Percentiles rank a stretch among this genome's conserved stretches.
Conservation (phyloP, 495 filamentous ascomycete species). For the Tuber umbilicatum region DNA sequence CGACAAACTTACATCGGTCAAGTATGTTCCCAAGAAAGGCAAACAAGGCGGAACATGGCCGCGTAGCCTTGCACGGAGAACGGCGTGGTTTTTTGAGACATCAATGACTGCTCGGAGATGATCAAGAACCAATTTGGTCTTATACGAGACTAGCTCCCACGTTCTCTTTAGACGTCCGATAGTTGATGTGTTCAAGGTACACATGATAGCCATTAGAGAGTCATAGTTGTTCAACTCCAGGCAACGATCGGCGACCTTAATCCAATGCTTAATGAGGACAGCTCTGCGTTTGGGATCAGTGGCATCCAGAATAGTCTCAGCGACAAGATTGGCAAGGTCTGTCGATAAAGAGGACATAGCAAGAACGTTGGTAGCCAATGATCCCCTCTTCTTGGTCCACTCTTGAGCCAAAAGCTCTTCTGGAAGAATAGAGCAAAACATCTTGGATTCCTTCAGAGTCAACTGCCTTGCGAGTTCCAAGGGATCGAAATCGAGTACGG, state of each 20-base stretch:
- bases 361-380: slow-evolving; percentile 81
- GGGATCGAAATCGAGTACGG: slow-evolving; percentile 87
- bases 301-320: slow-evolving; percentile 83
- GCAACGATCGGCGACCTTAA: slow-evolving; percentile 86
- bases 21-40: slow-evolving; percentile 93
- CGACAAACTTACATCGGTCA: slow-evolving; percentile 64
- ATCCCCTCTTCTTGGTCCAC: slow-evolving; percentile 80
- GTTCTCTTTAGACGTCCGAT: slow-evolving; percentile 86
- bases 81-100: slow-evolving; percentile 80
- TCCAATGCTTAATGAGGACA: slow-evolving; percentile 91
- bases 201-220: slow-evolving; percentile 92
- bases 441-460: slow-evolving; percentile 84
- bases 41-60: slow-evolving; percentile 86
- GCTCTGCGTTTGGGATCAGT: slow-evolving; percentile 90
- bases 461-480: slow-evolving; percentile 88
- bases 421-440: slow-evolving; percentile 87
- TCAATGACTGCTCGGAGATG: slow-evolving; percentile 75
- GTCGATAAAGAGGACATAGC: slow-evolving; percentile 91
- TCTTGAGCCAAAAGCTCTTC: slow-evolving; percentile 90
- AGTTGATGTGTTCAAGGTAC: slow-evolving; percentile 82
- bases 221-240: slow-evolving; percentile 92
- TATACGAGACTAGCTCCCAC: slow-evolving; percentile 83
- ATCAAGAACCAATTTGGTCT: slow-evolving; percentile 73
- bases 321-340: slow-evolving; percentile 84
- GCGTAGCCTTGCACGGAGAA: slow-evolving; percentile 80